A percentile compares a stretch with the other conserved stretches of the same genome.
phyloP scores from a whole-genome alignment of 139 green algal species.

The Chlorella sorokiniana region DNA sequence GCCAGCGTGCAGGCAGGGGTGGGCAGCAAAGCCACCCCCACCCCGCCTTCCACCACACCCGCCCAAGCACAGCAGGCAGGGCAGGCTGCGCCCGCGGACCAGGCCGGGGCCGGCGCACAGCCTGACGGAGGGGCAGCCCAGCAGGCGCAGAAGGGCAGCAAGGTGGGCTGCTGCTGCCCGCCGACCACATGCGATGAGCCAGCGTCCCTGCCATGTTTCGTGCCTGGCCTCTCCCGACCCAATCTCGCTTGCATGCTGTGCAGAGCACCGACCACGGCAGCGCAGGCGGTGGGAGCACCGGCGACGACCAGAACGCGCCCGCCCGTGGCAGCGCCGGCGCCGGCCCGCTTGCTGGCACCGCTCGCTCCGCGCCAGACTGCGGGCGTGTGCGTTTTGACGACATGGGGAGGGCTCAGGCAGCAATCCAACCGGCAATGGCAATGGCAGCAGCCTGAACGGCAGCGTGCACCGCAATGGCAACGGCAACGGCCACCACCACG shows the following conservation, averaged over 20 bases:
- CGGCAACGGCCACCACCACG: background rate
- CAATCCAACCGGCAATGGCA: slow-evolving; percentile 34
- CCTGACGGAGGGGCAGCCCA: background rate
- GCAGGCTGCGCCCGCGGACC: background rate
- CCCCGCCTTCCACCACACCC: background rate
- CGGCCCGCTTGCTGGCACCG: too few relatives aligned
- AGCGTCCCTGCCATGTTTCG: too few relatives aligned
- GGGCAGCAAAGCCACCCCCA: background rate
- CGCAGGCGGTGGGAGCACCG: background rate
- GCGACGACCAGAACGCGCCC: background rate
- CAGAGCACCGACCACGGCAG: background rate
- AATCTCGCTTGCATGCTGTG: background rate
- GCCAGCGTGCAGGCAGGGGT: background rate
- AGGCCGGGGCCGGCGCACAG: background rate
- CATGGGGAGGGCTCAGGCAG: slow-evolving; percentile 10
- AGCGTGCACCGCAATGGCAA: slow-evolving; percentile 31
- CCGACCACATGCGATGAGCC: background rate
- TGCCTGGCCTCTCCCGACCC: background rate
- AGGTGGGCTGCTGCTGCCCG: background rate
- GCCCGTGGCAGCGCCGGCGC: background rate
- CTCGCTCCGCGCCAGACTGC: background rate
- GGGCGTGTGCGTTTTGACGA: background rate
- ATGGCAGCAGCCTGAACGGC: slow-evolving; percentile 36
- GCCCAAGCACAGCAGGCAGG: background rate
- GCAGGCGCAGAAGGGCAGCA: background rate